A percentile compares a stretch with the other conserved stretches of the same genome.
These are phyloP conservation scores for Colletotrichum salicis DNA, from an alignment of 2,329 filamentous ascomycete genomes.

Conservation along the genomic window DNA sequence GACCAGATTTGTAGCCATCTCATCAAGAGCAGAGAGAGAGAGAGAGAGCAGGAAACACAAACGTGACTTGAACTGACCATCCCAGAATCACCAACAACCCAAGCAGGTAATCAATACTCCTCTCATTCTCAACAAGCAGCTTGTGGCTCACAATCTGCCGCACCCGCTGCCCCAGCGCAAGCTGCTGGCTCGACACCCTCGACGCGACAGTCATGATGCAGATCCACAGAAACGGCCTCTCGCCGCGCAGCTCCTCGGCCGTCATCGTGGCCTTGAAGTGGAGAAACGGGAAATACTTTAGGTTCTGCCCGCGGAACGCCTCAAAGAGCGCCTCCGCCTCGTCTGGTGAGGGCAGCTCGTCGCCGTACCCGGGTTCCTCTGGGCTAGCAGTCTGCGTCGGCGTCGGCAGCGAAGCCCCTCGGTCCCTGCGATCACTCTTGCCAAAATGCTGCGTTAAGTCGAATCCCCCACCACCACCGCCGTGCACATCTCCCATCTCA, in stretches of 20 bases:
- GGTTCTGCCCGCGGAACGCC: constrained; percentile 39
- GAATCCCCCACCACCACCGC: not conserved
- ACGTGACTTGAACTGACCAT: constrained; percentile 37
- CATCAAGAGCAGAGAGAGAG: not conserved
- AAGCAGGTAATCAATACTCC: constrained; percentile 43
- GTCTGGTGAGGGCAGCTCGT: constrained; percentile 18
- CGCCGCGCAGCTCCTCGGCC: constrained; percentile 41
- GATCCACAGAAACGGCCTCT: constrained; percentile 52
- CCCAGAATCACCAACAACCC: constrained; percentile 42
- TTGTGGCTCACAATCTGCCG: constrained; percentile 41
- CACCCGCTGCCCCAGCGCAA: constrained; percentile 39
- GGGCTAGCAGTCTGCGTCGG: constrained; percentile 27
- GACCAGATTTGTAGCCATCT: too few relatives aligned
- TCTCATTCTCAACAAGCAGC: constrained; percentile 40
- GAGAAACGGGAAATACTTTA: constrained; percentile 44
- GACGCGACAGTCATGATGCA: constrained; percentile 48
- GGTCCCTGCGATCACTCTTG: not conserved
- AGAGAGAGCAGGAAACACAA: not conserved
- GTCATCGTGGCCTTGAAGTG: constrained; percentile 36
- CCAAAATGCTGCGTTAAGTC: not conserved
- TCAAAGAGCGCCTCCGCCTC: constrained; percentile 33
- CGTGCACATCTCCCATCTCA: not conserved
- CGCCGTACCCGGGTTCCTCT: constrained; percentile 12
- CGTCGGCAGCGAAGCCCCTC: constrained; percentile 16
- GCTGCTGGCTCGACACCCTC: constrained; percentile 38